Percentiles rank a stretch among this genome's conserved stretches.
Evolutionary conservation across 2,329 filamentous ascomycete species (phyloP).

Genomic region (Fusarium sp.): DNA sequence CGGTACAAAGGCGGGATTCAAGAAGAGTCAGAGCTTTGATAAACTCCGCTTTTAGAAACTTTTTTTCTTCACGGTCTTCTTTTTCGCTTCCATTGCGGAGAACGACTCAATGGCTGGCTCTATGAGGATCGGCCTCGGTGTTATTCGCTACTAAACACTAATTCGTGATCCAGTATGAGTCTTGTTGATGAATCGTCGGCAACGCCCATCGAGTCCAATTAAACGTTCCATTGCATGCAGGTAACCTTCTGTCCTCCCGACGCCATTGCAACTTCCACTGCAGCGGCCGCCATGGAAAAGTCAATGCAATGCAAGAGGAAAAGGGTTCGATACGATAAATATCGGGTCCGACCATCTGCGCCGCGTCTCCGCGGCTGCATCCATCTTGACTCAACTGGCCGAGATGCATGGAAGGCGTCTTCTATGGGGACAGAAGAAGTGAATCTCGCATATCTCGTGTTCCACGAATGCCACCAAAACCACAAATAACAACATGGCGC

Average conservation of each 20-base stretch:
- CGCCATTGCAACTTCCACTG: slow-evolving; percentile 28
- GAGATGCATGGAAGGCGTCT: slow-evolving; percentile 23
- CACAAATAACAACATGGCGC: slow-evolving; percentile 20
- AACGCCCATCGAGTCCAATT: slow-evolving; percentile 8
- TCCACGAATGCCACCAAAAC: slow-evolving; percentile 9
- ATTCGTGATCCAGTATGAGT: slow-evolving; percentile 17
- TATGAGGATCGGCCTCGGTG: slow-evolving; percentile 31
- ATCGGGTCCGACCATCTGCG: slow-evolving; percentile 23
- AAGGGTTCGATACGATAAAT: slow-evolving; percentile 16
- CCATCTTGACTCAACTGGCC: too few relatives aligned
- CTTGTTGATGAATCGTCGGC: slow-evolving; percentile 1
- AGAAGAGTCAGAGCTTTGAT: slow-evolving; percentile 29
- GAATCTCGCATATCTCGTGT: slow-evolving; percentile 29
- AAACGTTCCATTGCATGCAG: slow-evolving; percentile 16
- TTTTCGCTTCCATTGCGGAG: slow-evolving; percentile 36
- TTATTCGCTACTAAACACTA: slow-evolving; percentile 25
- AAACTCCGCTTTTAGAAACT: slow-evolving; percentile 28
- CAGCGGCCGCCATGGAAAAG: neutral
- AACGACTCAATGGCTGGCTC: slow-evolving; percentile 24
- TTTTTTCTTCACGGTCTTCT: slow-evolving; percentile 32
- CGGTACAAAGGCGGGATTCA: slow-evolving; percentile 33
- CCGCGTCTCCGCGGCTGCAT: too few relatives aligned
- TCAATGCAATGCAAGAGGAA: slow-evolving; percentile 18
- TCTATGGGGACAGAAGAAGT: slow-evolving; percentile 11
- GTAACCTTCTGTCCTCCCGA: slow-evolving; percentile 21